A percentile compares a stretch with the other conserved stretches of the same genome.
These are phyloP conservation scores for Chaetoceros muelleri DNA, from an alignment of 108 stramenopile genomes.

Conservation along the genomic window DNA sequence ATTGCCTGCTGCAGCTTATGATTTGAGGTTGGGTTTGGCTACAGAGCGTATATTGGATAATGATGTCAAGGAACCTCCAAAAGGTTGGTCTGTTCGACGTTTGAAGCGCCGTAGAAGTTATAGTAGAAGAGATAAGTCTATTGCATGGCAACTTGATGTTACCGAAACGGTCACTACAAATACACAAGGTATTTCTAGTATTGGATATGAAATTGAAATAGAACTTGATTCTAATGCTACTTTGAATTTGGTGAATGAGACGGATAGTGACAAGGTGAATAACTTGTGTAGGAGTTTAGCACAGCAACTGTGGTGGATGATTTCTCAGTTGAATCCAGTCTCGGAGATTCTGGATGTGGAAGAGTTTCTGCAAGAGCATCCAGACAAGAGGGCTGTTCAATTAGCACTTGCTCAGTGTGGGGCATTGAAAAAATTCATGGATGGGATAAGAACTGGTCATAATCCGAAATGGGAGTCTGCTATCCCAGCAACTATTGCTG, in stretches of 20 bases:
- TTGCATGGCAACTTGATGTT: constrained; percentile 84
- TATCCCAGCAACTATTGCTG: constrained; percentile 13
- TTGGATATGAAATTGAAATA: constrained; percentile 77
- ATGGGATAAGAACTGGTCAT: constrained; percentile 21
- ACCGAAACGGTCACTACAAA: constrained; percentile 68
- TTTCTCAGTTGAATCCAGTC: constrained; percentile 65
- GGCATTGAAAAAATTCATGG: constrained; percentile 53
- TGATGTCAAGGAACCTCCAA: constrained; percentile 24
- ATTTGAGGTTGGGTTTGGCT: constrained; percentile 53
- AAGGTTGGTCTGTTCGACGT: constrained; percentile 48
- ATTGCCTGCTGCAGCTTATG: constrained; percentile 70
- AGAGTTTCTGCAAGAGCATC: constrained; percentile 54
- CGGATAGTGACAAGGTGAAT: constrained; percentile 27
- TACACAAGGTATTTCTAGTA: constrained; percentile 11
- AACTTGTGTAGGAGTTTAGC: constrained; percentile 36
- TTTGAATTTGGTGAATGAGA: constrained; percentile 48
- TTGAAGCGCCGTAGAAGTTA: constrained; percentile 79
- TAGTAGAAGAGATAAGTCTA: constrained; percentile 46
- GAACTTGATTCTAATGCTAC: constrained; percentile 43
- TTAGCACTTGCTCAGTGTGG: constrained; percentile 70
- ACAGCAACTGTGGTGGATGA: constrained; percentile 70
- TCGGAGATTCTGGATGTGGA: constrained; percentile 72
- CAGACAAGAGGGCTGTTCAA: constrained; percentile 37
- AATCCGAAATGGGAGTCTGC: constrained; percentile 26
- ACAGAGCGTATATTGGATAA: constrained; percentile 50